Conservation (phyloP, 331 rosid species). For the Quercus phellos region DNA sequence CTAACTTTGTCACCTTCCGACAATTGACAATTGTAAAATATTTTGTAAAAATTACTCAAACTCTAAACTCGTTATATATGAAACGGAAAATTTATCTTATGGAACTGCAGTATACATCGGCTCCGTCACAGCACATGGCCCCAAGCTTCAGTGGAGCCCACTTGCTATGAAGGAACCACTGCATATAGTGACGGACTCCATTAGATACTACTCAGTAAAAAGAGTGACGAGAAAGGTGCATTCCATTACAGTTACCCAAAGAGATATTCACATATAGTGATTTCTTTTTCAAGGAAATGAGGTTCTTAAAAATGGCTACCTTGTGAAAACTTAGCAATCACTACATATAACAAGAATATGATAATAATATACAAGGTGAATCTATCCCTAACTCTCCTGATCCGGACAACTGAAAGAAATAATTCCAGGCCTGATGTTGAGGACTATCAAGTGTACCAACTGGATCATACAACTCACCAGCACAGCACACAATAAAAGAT, state of each 20-base stretch:
- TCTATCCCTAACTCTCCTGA: slow-evolving; percentile 48
- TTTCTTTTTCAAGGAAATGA: not conserved
- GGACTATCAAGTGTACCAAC: slow-evolving; percentile 32
- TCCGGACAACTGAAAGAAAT: slow-evolving; percentile 37
- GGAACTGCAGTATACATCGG: too few relatives aligned
- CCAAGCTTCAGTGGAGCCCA: too few relatives aligned
- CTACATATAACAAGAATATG: slow-evolving; percentile 19
- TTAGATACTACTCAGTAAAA: not conserved
- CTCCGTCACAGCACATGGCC: too few relatives aligned
- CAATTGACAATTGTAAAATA: too few relatives aligned
- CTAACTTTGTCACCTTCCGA: too few relatives aligned
- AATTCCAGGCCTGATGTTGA: slow-evolving; percentile 23
- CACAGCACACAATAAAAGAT: slow-evolving; percentile 32
- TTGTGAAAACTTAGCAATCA: slow-evolving; percentile 19
- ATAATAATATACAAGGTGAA: slow-evolving; percentile 35
- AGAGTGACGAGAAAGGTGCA: not conserved
- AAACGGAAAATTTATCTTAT: not conserved
- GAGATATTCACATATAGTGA: slow-evolving; percentile 45
- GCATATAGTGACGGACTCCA: too few relatives aligned
- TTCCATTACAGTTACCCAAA: slow-evolving; percentile 7
- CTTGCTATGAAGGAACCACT: too few relatives aligned
- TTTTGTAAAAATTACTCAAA: too few relatives aligned
- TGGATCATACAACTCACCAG: slow-evolving; percentile 47
- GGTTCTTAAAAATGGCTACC: slow-evolving; percentile 29
- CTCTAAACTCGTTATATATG: not conserved